Conservation (phyloP, 805 yeast genomes). For the Zygosaccharomyces kombuchaensis region DNA sequence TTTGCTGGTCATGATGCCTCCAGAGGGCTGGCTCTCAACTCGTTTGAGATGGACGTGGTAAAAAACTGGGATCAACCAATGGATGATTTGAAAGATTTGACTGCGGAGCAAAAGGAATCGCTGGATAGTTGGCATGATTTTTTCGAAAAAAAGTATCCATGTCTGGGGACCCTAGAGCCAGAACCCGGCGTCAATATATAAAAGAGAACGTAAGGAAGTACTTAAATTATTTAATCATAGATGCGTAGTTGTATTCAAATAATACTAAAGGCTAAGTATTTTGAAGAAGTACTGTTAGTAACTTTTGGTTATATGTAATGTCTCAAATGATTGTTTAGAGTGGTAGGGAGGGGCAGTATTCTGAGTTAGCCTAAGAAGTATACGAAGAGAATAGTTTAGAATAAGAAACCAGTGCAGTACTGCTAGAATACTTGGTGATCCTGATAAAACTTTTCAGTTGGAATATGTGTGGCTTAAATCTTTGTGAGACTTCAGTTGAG, state of each 20-base stretch:
- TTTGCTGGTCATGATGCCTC: slow-evolving; percentile 97
- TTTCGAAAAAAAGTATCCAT: slow-evolving; percentile 75
- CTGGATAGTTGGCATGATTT: slow-evolving; percentile 82
- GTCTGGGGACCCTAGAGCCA: slow-evolving; percentile 66
- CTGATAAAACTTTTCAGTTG: slow-evolving; percentile 1
- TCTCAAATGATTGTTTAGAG: background rate
- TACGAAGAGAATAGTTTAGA: slow-evolving; percentile 2
- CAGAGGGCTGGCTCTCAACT: slow-evolving; percentile 83
- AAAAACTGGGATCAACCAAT: slow-evolving; percentile 72
- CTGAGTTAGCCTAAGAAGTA: background rate
- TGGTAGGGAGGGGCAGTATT: background rate
- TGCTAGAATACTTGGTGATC: slow-evolving; percentile 5
- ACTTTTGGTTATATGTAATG: slow-evolving; percentile 2
- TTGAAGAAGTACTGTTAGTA: background rate
- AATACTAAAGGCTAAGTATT: background rate
- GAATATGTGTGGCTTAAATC: background rate
- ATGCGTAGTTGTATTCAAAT: background rate
- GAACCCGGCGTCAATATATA: slow-evolving; percentile 34
- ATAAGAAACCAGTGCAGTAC: slow-evolving; percentile 7
- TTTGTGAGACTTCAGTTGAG: background rate
- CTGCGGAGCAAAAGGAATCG: slow-evolving; percentile 55
- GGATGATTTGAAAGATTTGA: slow-evolving; percentile 63
- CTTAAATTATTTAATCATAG: background rate
- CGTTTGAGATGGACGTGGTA: slow-evolving; percentile 67
- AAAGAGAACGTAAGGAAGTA: background rate